phyloP scores from a whole-genome alignment of 192 early-diverging fungal species.

The Endogone sp. region DNA sequence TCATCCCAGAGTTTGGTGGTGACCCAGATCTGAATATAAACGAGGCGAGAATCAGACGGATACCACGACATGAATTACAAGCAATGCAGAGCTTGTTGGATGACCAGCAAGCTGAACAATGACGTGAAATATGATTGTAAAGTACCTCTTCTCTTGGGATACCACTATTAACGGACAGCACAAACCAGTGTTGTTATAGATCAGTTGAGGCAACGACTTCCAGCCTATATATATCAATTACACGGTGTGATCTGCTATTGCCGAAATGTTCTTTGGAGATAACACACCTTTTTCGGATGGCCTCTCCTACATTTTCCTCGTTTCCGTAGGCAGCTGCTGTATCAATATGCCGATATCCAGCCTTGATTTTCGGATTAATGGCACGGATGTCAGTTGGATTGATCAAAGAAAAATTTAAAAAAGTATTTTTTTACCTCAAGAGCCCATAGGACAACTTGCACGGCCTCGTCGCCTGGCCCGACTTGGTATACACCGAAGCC shows the following conservation, averaged over 20 bases:
- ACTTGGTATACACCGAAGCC: conserved; percentile 43
- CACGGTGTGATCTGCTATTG: too few species aligned
- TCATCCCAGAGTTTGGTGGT: conserved; percentile 58
- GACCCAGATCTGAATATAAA: conserved; percentile 59
- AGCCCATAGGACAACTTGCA: conserved; percentile 38
- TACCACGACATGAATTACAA: too few species aligned
- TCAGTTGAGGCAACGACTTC: neutral
- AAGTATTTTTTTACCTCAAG: conserved; percentile 25
- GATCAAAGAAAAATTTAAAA: neutral
- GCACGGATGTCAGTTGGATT: neutral
- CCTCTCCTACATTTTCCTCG: conserved; percentile 39
- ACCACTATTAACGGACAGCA: conserved; percentile 4
- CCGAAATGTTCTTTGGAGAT: too few species aligned
- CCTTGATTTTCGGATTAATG: conserved; percentile 20
- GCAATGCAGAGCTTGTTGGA: too few species aligned
- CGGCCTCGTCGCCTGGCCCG: conserved; percentile 27
- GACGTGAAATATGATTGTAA: too few species aligned
- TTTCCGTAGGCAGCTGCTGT: conserved; percentile 41
- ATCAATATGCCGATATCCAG: conserved; percentile 54
- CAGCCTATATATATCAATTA: too few species aligned
- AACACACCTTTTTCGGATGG: conserved; percentile 36
- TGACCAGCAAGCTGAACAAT: too few species aligned
- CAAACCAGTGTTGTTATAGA: neutral
- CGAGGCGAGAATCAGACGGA: too few species aligned
- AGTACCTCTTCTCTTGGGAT: neutral